These are phyloP conservation scores for Porcisia hertigi DNA, from an alignment of 208 protist genomes.

Conservation along the genomic window DNA sequence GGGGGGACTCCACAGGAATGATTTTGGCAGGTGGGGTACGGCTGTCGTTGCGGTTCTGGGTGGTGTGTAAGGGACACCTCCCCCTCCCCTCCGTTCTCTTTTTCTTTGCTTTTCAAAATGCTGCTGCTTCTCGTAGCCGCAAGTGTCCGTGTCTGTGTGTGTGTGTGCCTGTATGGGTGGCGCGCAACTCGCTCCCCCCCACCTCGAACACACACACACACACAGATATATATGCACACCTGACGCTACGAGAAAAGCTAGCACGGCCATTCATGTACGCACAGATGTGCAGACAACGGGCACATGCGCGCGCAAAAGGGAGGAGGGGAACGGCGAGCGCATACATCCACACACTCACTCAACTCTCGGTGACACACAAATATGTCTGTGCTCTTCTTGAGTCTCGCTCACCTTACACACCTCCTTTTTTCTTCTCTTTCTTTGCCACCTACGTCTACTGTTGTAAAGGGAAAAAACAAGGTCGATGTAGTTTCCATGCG, in stretches of 20 bases:
- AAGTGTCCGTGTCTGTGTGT: not conserved
- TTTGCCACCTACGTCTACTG: not conserved
- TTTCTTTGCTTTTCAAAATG: slow-evolving; percentile 4
- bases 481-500: not conserved
- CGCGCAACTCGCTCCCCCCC: not conserved
- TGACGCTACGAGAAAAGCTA: not conserved
- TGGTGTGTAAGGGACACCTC: not conserved
- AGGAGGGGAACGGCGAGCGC: too few species aligned
- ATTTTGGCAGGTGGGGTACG: not conserved
- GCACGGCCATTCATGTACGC: slow-evolving; percentile 10
- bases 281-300: slow-evolving; percentile 2
- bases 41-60: not conserved
- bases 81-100: not conserved
- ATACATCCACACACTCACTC: too few species aligned
- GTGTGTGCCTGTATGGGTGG: not conserved
- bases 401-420: not conserved
- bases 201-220: slow-evolving; percentile 1
- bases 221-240: not conserved
- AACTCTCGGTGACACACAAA: too few species aligned
- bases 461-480: too few species aligned
- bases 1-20: not conserved
- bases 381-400: not conserved
- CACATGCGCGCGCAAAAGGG: not conserved
- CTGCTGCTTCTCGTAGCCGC: not conserved
- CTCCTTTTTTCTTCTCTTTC: not conserved